Conservation (phyloP, 805 yeast genomes). For the Candida berthetii region DNA sequence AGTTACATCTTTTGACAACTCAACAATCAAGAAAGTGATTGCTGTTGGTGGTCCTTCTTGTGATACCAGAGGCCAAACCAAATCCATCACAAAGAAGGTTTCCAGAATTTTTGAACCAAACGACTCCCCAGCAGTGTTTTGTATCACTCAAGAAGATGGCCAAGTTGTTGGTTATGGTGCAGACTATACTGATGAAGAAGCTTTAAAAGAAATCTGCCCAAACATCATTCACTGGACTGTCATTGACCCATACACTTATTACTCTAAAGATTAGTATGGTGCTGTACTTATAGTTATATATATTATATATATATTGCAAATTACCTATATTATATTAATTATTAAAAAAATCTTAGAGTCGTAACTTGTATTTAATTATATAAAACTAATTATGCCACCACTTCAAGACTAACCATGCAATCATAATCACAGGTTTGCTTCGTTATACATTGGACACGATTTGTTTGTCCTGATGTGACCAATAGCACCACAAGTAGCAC, state of each 20-base stretch:
- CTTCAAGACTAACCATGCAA: neutral
- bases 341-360: too few relatives aligned
- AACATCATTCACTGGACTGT: constrained; percentile 18
- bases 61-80: constrained; percentile 36
- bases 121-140: constrained; percentile 25
- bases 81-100: constrained; percentile 31
- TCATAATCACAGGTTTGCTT: constrained; percentile 18
- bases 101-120: constrained; percentile 34
- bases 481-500: constrained; percentile 92
- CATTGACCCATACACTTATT: neutral
- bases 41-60: constrained; percentile 38
- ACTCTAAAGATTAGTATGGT: too few relatives aligned
- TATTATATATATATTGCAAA: neutral
- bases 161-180: constrained; percentile 16
- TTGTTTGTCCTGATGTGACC: constrained; percentile 92
- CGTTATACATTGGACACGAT: constrained; percentile 83
- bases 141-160: constrained; percentile 26
- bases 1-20: constrained; percentile 15
- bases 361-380: too few relatives aligned
- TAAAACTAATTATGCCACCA: neutral
- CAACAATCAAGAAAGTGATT: constrained; percentile 24
- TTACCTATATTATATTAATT: too few relatives aligned
- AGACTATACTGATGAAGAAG: constrained; percentile 8
- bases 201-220: constrained; percentile 11
- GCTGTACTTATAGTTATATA: too few relatives aligned